phyloP scores from a whole-genome alignment of 768 basidiomycete species.

The Amanita pallidorosea region DNA sequence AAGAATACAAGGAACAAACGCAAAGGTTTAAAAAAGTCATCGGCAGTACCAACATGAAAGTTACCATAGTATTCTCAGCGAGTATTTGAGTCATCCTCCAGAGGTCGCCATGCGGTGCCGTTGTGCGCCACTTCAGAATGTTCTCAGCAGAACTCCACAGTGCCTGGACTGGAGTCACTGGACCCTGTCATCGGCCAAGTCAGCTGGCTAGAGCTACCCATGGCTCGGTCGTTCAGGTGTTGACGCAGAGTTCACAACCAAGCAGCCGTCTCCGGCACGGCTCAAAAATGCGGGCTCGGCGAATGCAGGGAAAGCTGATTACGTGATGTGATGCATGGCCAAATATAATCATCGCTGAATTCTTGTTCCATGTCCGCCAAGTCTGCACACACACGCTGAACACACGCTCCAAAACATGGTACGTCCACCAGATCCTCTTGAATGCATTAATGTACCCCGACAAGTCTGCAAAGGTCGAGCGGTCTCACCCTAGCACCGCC shows the following conservation, averaged over 20 bases:
- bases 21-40: not conserved
- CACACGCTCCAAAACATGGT: not conserved
- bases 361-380: not conserved
- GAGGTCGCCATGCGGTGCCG: not conserved
- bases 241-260: too few species aligned
- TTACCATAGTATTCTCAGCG: not conserved
- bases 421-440: not conserved
- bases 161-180: too few species aligned
- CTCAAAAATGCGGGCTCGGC: too few species aligned
- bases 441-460: not conserved
- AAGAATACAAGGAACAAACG: not conserved
- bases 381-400: not conserved
- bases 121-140: too few species aligned
- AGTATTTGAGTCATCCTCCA: not conserved
- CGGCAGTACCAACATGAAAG: not conserved
- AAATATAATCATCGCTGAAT: not conserved
- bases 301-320: not conserved
- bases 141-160: too few species aligned
- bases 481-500: not conserved
- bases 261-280: too few species aligned
- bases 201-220: too few species aligned
- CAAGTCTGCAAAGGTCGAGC: slow-evolving; percentile 2
- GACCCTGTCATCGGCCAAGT: too few species aligned
- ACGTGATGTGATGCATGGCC: not conserved
- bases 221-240: too few species aligned